Evolutionary conservation across 768 basidiomycete genomes (phyloP).

Genomic region (Lactarius indigo): DNA sequence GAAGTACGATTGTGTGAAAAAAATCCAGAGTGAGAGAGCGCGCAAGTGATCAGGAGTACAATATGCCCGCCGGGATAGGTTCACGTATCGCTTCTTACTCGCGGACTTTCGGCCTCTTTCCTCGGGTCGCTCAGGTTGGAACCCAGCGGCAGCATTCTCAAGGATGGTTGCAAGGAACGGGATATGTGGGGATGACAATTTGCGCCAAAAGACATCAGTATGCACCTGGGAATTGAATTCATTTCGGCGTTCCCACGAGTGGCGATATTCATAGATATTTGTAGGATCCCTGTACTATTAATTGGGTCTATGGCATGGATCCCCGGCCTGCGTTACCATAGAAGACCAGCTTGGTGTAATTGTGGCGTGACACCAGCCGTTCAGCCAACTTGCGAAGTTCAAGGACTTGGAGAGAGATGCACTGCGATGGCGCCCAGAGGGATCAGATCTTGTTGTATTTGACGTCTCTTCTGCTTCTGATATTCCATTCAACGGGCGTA

Average conservation of each 20-base stretch:
- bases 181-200: not conserved
- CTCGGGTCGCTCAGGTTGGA: not conserved
- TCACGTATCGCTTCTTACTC: conserved; percentile 1
- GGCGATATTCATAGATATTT: not conserved
- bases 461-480: not conserved
- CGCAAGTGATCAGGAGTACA: not conserved
- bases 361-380: not conserved
- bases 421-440: not conserved
- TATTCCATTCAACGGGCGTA: not conserved
- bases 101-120: conserved; percentile 4
- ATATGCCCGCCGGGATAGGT: not conserved
- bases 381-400: not conserved
- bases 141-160: not conserved
- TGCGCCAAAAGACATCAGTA: not conserved
- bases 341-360: not conserved
- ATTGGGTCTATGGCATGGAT: not conserved
- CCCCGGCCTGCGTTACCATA: not conserved
- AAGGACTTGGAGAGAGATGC: not conserved
- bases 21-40: not conserved
- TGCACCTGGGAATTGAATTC: not conserved
- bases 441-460: not conserved
- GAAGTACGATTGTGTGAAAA: not conserved
- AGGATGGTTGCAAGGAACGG: not conserved
- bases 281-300: not conserved
- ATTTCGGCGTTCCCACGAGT: not conserved